Evolutionary conservation across 495 filamentous ascomycete species (phyloP).

Genomic region (Clavariopsis aquatica): DNA sequence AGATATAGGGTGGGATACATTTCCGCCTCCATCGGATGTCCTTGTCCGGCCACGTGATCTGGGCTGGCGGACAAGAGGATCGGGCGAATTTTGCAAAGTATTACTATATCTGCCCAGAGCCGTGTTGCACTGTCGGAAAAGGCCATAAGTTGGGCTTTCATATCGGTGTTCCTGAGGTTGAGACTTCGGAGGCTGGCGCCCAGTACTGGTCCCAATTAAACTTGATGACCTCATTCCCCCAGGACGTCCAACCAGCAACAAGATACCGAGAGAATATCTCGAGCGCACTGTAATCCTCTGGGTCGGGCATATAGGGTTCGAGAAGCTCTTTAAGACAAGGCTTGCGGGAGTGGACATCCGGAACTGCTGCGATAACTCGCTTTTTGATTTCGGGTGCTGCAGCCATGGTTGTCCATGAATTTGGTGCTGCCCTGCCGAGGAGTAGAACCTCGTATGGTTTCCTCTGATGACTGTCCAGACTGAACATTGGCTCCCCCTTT

Average conservation of each 20-base stretch:
- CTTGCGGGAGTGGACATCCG: slow-evolving; percentile 90
- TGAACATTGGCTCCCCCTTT: slow-evolving; percentile 66
- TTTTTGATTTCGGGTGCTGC: slow-evolving; percentile 41
- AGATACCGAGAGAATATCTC: slow-evolving; percentile 89
- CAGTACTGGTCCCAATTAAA: slow-evolving; percentile 76
- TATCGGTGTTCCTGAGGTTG: not conserved
- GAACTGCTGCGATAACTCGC: slow-evolving; percentile 73
- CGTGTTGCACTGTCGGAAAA: not conserved
- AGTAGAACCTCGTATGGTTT: slow-evolving; percentile 87
- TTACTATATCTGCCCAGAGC: not conserved
- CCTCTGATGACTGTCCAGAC: slow-evolving; percentile 70
- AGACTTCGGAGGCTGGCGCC: slow-evolving; percentile 40
- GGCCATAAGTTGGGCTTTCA: not conserved
- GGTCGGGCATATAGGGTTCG: slow-evolving; percentile 52
- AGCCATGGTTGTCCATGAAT: slow-evolving; percentile 18
- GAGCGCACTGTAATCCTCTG: slow-evolving; percentile 59
- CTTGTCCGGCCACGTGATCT: not conserved
- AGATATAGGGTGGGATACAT: not conserved
- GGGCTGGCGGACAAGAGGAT: not conserved
- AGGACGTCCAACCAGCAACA: slow-evolving; percentile 84
- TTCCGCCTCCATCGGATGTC: not conserved
- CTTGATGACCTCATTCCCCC: slow-evolving; percentile 82
- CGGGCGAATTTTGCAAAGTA: not conserved
- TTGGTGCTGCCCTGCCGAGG: slow-evolving; percentile 52
- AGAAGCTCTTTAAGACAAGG: slow-evolving; percentile 66